These are phyloP conservation scores for Ustilago cynodontis DNA, from an alignment of 1,284 basidiomycete species.

Conservation along the genomic window DNA sequence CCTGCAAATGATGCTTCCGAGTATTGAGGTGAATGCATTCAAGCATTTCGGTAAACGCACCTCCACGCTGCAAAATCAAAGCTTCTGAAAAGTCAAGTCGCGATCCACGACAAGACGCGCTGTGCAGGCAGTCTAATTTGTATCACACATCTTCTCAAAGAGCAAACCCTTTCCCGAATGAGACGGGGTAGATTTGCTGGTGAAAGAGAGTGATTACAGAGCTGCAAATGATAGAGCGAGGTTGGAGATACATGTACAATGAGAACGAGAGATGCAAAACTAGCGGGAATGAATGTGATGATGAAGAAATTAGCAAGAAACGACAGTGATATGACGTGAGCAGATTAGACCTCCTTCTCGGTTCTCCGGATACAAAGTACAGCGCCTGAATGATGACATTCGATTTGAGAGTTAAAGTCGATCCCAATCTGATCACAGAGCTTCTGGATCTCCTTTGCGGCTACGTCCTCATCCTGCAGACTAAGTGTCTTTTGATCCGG, in stretches of 20 bases:
- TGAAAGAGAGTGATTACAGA: neutral
- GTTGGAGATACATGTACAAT: neutral
- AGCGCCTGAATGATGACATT: conserved; percentile 43
- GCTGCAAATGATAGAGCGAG: neutral
- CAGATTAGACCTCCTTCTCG: conserved; percentile 12
- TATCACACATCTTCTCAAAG: neutral
- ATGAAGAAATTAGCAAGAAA: conserved; percentile 2
- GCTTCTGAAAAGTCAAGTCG: conserved; percentile 7
- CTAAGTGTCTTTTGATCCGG: conserved; percentile 40
- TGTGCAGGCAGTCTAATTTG: neutral
- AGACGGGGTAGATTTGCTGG: neutral
- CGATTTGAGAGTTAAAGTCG: conserved; percentile 40
- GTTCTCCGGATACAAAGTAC: conserved; percentile 37
- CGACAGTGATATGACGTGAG: neutral
- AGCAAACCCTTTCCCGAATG: neutral
- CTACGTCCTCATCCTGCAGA: conserved; percentile 40
- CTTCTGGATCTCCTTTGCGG: conserved; percentile 38
- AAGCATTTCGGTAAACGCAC: neutral
- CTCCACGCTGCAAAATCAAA: conserved; percentile 7
- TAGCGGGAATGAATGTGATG: neutral
- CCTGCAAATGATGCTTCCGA: neutral
- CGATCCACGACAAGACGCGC: neutral
- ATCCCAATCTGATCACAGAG: conserved; percentile 34
- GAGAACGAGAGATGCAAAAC: neutral
- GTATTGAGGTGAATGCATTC: neutral